Base-by-base conservation (phyloP, 1,139 yeast species). In the Suhomyces bribrorum region DNA sequence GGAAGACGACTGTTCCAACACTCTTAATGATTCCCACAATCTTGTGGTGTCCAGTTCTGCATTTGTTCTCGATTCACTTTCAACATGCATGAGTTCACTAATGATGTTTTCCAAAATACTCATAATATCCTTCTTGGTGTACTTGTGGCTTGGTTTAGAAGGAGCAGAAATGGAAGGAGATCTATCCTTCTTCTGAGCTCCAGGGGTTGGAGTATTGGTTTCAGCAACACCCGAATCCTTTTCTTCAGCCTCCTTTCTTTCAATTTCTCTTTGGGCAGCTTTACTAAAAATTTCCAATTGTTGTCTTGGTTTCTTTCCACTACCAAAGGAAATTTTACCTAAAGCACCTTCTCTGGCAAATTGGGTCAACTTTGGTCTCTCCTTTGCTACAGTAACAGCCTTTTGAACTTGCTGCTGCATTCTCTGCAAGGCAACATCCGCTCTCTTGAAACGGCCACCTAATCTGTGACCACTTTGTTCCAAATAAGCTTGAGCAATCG, bases 321-420 rank as follows among this genome's bases (percentile, higher is more conserved):
- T 79, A 44, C 88, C 84, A 47, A 86, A 75, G 5, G 94, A 80
- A 44, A 89, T 85, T 64, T 86, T 87, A 52, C 97, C 97, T 45
- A 90, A 73, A 1, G 96, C 94, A 51, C 97, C 97, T 56, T 86
- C 96, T 52, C 83, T 81, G 36, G 83, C 81, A 47, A 79, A 73
- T 50, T 79, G 85, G 23, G 79, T 81, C 54, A 77, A 75, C 69
- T 83, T 86, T 49, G 95, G 92, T 58, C 87, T 80, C 56, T 88
- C 96, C 58, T 88, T 86, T 26, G 97, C 97, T 37, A 88, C 94
- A 33, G 95, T 86, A 15, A 92, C 97, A 7, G 97, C 97, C 57
- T 86, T 86, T 59, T 90, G 95, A 41, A 94, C 97, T 66, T 92
- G 97, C 58, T 90, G 96, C 68, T 92, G 97, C 97, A 92, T 90